Conservation (phyloP, 768 basidiomycete genomes). For the Thelephora ganbajun region DNA sequence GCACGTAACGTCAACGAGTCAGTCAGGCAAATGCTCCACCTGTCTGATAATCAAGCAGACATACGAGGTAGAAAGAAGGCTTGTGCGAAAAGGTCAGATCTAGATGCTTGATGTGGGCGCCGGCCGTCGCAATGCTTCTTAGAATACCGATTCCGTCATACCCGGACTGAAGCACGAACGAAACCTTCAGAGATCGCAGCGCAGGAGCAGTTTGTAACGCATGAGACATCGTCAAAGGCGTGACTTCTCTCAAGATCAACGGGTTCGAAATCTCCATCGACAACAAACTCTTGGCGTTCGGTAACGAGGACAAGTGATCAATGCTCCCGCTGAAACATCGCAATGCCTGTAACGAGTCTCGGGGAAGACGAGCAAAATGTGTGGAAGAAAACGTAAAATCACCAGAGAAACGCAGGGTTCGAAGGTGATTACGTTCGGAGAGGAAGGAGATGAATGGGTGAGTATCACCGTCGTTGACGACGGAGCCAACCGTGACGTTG, state of each 20-base stretch:
- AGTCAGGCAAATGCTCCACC: not conserved
- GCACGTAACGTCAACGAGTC: not conserved
- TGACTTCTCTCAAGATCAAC: conserved; percentile 52
- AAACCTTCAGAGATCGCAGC: conserved; percentile 45
- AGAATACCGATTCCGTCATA: conserved; percentile 64
- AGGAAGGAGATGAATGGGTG: conserved; percentile 55
- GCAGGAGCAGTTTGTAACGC: conserved; percentile 43
- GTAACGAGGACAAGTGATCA: conserved; percentile 48
- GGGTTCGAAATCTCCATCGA: conserved; percentile 52
- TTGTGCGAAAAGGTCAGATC: conserved; percentile 54
- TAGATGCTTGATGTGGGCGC: conserved; percentile 49
- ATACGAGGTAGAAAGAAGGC: conserved; percentile 60
- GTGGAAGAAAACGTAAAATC: conserved; percentile 18
- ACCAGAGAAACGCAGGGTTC: conserved; percentile 11
- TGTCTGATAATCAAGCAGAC: conserved; percentile 10
- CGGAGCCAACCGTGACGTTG: conserved; percentile 50
- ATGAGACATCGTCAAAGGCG: conserved; percentile 43
- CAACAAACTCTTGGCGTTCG: conserved; percentile 24
- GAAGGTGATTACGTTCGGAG: conserved; percentile 43
- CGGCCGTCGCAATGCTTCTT: conserved; percentile 49
- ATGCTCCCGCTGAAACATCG: conserved; percentile 54
- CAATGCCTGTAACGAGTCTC: conserved; percentile 31
- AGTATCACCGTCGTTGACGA: conserved; percentile 23
- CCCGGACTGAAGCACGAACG: conserved; percentile 51
- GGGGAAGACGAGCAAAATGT: conserved; percentile 35